A percentile compares a stretch with the other conserved stretches of the same genome.
Evolutionary conservation across 306 rosid genomes (phyloP).

Genomic region (Bauhinia variegata): DNA sequence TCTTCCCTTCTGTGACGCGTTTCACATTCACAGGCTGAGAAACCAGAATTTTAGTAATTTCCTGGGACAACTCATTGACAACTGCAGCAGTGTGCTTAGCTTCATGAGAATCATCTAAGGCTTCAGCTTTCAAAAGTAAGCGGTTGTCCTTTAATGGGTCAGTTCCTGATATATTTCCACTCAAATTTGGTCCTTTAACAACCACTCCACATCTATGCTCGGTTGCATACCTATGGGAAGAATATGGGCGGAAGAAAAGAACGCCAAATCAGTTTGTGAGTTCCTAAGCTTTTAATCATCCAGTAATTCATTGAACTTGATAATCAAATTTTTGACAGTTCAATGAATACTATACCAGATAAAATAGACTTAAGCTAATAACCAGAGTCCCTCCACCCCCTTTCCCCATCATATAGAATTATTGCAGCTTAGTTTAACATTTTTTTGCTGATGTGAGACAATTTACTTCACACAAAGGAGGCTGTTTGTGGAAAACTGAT

Average conservation of each 20-base stretch:
- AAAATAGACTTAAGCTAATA: no score
- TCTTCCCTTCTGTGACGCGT: conserved; percentile 85
- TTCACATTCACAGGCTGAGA: conserved; percentile 84
- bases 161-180: conserved; percentile 97
- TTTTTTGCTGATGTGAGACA: background rate
- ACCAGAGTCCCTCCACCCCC: no score
- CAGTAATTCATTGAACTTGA: background rate
- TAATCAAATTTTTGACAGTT: background rate
- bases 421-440: no score
- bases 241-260: background rate
- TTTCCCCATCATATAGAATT: no score
- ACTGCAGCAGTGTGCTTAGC: conserved; percentile 83
- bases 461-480: background rate
- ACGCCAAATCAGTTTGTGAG: background rate
- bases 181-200: conserved; percentile 85
- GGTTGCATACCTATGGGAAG: conserved; percentile 79
- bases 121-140: conserved; percentile 85
- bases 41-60: conserved; percentile 78
- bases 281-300: background rate
- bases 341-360: no score
- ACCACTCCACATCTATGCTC: conserved; percentile 99
- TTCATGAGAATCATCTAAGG: conserved; percentile 79
- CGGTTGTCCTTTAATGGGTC: conserved; percentile 94
- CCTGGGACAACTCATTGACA: conserved; percentile 87
- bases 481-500: conserved; percentile 7